Conservation (phyloP, 495 filamentous ascomycete species). For the Tuber microsphaerosporum region DNA sequence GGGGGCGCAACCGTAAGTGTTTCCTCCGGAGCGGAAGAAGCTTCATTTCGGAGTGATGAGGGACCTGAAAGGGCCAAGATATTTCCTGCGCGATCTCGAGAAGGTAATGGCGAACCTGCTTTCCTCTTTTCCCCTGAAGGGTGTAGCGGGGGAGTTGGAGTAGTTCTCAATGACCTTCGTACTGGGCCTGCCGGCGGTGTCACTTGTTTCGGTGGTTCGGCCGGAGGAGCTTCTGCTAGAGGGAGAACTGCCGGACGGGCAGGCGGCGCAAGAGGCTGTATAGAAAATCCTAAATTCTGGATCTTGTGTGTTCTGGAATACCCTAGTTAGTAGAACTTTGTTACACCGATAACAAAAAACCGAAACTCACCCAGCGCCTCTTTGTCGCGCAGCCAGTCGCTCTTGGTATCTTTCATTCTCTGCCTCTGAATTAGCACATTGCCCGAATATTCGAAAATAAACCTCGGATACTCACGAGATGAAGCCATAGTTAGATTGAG, state of each 20-base stretch:
- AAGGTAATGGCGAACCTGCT: not conserved
- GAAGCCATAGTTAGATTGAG: slow-evolving; percentile 13
- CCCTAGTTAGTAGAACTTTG: not conserved
- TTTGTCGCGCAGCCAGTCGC: slow-evolving; percentile 33
- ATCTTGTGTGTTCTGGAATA: slow-evolving; percentile 30
- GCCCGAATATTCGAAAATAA: not conserved
- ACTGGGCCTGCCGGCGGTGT: slow-evolving; percentile 9
- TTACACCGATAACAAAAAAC: not conserved
- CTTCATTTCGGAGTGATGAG: slow-evolving; percentile 12
- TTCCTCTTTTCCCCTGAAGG: not conserved
- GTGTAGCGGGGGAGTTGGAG: not conserved
- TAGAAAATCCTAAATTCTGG: slow-evolving; percentile 25
- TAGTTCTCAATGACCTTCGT: slow-evolving; percentile 9
- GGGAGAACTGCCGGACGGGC: not conserved
- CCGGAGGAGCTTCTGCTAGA: slow-evolving; percentile 3
- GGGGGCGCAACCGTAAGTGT: not conserved
- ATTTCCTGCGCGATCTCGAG: not conserved
- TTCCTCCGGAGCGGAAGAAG: not conserved
- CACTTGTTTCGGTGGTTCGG: not conserved
- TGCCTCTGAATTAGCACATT: slow-evolving; percentile 7
- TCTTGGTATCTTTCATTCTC: slow-evolving; percentile 25
- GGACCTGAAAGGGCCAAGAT: not conserved
- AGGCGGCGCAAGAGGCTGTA: slow-evolving; percentile 19
- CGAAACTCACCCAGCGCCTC: slow-evolving; percentile 37
- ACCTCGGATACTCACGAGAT: slow-evolving; percentile 14